A percentile compares a stretch with the other conserved stretches of the same genome.
Conservation (phyloP, 2,329 filamentous ascomycete genomes). For the Colletotrichum tropicale region DNA sequence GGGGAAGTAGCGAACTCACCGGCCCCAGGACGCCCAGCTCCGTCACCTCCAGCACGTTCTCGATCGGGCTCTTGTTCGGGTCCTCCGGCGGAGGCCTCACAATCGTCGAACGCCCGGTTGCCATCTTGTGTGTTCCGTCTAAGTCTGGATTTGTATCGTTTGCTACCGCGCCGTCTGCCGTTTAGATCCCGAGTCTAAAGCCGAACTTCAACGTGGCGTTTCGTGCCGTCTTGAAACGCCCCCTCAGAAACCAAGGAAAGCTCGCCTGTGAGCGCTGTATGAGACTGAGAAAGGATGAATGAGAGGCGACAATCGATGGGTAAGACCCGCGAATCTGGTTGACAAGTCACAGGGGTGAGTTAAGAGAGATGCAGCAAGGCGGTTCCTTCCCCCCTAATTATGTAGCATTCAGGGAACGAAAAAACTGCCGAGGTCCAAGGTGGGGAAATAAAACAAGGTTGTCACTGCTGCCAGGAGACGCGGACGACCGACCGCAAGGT, state of each 20-base stretch:
- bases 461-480: too few relatives aligned
- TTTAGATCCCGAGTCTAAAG: neutral
- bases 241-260: neutral
- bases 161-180: neutral
- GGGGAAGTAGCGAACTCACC: constrained; percentile 46
- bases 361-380: neutral
- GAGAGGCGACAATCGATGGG: neutral
- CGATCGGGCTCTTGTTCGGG: constrained; percentile 76
- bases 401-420: neutral
- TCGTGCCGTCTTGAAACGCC: neutral
- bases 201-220: neutral
- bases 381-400: neutral
- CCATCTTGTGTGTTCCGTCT: neutral
- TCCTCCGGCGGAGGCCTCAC: constrained; percentile 78
- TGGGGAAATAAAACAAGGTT: neutral
- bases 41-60: constrained; percentile 88
- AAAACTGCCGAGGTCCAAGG: constrained; percentile 17
- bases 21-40: constrained; percentile 78
- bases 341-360: neutral
- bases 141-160: neutral
- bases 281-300: neutral
- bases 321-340: neutral
- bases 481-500: too few relatives aligned
- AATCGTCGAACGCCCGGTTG: constrained; percentile 55
- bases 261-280: neutral